phyloP scores from a whole-genome alignment of 2,329 filamentous ascomycete species.

The Amphichorda felina region DNA sequence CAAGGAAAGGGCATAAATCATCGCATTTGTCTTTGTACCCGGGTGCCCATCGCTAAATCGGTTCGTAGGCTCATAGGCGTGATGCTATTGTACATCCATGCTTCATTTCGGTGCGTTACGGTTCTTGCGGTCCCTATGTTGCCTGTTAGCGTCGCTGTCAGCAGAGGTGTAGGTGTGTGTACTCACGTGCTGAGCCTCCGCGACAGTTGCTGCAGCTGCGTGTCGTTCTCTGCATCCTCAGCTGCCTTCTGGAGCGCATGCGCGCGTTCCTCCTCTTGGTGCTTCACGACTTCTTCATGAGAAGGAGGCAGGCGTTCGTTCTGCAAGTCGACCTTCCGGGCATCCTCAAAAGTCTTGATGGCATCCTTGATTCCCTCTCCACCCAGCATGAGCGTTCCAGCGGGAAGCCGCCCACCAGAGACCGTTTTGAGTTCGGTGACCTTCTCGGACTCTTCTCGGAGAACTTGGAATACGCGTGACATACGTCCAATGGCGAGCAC shows the following conservation, averaged over 20 bases:
- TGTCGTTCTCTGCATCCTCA: constrained; percentile 84
- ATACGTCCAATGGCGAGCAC: constrained; percentile 94
- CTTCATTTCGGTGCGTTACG: constrained; percentile 3
- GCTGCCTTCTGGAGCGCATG: constrained; percentile 78
- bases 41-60: neutral
- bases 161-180: neutral
- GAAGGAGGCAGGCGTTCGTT: constrained; percentile 90
- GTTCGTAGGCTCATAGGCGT: neutral
- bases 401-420: constrained; percentile 80
- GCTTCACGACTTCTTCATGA: constrained; percentile 80
- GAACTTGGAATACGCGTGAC: constrained; percentile 94
- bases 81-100: constrained; percentile 1
- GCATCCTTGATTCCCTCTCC: constrained; percentile 98
- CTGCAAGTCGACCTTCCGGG: constrained; percentile 89
- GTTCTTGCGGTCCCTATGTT: constrained; percentile 3
- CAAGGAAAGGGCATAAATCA: neutral
- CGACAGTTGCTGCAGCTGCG: constrained; percentile 74
- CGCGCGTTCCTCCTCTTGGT: constrained; percentile 68
- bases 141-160: neutral
- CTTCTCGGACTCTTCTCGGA: constrained; percentile 92
- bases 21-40: neutral
- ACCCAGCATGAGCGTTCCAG: constrained; percentile 93
- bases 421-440: constrained; percentile 98
- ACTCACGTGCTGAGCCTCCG: constrained; percentile 85
- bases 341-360: constrained; percentile 93